Conservation (phyloP, 768 basidiomycete species). For the Amanita muscaria region DNA sequence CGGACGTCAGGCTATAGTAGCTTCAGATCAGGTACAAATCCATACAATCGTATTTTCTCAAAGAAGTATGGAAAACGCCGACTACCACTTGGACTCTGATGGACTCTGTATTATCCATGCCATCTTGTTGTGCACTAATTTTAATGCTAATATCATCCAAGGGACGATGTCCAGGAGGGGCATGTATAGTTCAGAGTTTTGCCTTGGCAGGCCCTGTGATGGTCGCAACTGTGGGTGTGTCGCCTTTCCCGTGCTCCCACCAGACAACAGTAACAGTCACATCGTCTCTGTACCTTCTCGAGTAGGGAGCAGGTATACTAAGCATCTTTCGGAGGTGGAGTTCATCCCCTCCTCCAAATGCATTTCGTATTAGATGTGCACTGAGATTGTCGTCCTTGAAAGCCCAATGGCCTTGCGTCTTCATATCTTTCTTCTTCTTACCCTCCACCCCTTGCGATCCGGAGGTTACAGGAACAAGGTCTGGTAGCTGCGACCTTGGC, state of each 20-base stretch:
- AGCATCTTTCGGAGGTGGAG: slow-evolving; percentile 46
- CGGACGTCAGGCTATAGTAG: slow-evolving; percentile 2
- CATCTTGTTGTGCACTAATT: slow-evolving; percentile 8
- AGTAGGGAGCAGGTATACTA: slow-evolving; percentile 77
- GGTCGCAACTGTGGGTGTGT: slow-evolving; percentile 24
- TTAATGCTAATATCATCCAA: slow-evolving; percentile 6
- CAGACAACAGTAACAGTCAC: slow-evolving; percentile 78
- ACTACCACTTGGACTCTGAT: slow-evolving; percentile 2
- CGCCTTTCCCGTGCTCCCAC: slow-evolving; percentile 67
- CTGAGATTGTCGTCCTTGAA: slow-evolving; percentile 75
- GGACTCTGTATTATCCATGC: slow-evolving; percentile 1
- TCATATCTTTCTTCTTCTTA: slow-evolving; percentile 37
- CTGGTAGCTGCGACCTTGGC: slow-evolving; percentile 46
- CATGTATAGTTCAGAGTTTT: slow-evolving; percentile 30
- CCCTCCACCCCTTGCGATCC: slow-evolving; percentile 56
- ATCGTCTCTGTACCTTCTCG: slow-evolving; percentile 76
- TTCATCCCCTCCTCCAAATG: slow-evolving; percentile 80
- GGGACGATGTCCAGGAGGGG: background rate
- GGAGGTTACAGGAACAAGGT: slow-evolving; percentile 44
- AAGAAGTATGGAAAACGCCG: slow-evolving; percentile 9
- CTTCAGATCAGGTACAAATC: slow-evolving; percentile 3
- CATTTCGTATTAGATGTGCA: slow-evolving; percentile 82
- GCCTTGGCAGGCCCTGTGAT: slow-evolving; percentile 39
- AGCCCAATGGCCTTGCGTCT: slow-evolving; percentile 51
- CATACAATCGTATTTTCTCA: slow-evolving; percentile 11